Evolutionary conservation across 2,329 filamentous ascomycete genomes (phyloP), one percentile per base, ranked within the genome.

Genomic region (Bipolaris zeicola): DNA sequence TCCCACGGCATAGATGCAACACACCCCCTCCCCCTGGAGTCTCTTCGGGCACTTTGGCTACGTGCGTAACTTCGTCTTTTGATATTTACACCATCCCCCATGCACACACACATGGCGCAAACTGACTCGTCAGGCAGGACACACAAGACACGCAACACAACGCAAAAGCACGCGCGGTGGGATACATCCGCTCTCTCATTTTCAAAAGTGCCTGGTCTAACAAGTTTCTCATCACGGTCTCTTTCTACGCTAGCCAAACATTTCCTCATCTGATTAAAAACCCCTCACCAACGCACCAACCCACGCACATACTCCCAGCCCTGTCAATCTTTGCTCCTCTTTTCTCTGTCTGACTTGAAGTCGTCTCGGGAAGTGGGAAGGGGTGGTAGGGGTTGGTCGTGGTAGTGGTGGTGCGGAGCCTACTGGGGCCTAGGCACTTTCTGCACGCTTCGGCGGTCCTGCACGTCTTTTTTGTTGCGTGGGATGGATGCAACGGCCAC

Each of bases 311-410:
- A 1, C n/a, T 18, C 38, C 28, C 38, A 22, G 20, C 31, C 39
- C 24, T 33, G 49, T 37, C 49, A 39, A 51, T 51, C 49, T 24
- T 38, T 38, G n/a, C 45, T 48, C 45, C 45, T 48, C 45, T 28
- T 28, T 10, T 33, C 8, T 48, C 7, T 26, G 14, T 34, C 34
- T 31, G 28, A 31, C 28, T 13, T 31, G 28, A 13, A 31, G 10
- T 31, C 4, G 28, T 31, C 28, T 31, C 28, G 28, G 28, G 28
- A 31, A 11, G 28, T 31, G 28, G 28, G 10, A 13, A 31, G 10
- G 28, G 28, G 10, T 11, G 28, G 28, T 7, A 26, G 26, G 26
- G 26, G 26, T 24, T 24, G 22, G 22, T 24, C 5, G 26, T 26
- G 6, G 26, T 26, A 8, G 6, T 31, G 28, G 28, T 11, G 28